These are phyloP conservation scores for Lenzites betulinus DNA, from an alignment of 768 basidiomycete species.

Conservation along the genomic window DNA sequence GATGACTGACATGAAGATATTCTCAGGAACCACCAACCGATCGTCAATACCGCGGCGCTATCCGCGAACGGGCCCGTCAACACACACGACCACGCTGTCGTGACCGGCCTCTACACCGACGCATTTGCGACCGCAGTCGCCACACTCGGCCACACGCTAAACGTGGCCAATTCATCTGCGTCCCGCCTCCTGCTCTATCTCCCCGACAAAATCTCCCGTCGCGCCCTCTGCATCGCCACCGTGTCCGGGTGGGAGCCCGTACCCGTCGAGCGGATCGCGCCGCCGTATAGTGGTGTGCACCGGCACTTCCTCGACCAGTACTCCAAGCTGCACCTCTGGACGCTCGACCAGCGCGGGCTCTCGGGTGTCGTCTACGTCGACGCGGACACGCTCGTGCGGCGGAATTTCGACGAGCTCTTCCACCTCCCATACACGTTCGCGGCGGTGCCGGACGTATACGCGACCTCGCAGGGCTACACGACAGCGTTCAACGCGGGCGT, in stretches of 20 bases:
- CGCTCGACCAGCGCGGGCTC: conserved; percentile 33
- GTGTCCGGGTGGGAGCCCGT: conserved; percentile 35
- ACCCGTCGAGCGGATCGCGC: conserved; percentile 34
- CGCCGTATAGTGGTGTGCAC: conserved; percentile 35
- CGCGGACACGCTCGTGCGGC: conserved; percentile 37
- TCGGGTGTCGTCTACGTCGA: conserved; percentile 37
- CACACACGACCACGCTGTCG: conserved; percentile 29
- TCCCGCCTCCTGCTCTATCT: conserved; percentile 37
- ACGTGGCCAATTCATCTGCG: conserved; percentile 30
- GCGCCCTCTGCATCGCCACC: conserved; percentile 34
- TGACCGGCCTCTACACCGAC: conserved; percentile 37
- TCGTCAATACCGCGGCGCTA: conserved; percentile 12
- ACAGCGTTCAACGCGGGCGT: conserved; percentile 41
- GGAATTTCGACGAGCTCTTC: conserved; percentile 39
- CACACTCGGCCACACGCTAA: conserved; percentile 35
- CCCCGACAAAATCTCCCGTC: conserved; percentile 31
- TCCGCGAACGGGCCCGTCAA: conserved; percentile 5
- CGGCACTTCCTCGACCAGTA: conserved; percentile 37
- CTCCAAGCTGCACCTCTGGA: conserved; percentile 41
- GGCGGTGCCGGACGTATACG: conserved; percentile 37
- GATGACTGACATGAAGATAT: background rate
- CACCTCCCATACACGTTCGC: conserved; percentile 36
- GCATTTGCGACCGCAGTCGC: conserved; percentile 33
- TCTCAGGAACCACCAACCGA: conserved; percentile 21
- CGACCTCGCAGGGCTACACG: conserved; percentile 29